These are phyloP conservation scores for Magnolia officinalis DNA, from an alignment of 164 flowering plant species.

Conservation along the genomic window DNA sequence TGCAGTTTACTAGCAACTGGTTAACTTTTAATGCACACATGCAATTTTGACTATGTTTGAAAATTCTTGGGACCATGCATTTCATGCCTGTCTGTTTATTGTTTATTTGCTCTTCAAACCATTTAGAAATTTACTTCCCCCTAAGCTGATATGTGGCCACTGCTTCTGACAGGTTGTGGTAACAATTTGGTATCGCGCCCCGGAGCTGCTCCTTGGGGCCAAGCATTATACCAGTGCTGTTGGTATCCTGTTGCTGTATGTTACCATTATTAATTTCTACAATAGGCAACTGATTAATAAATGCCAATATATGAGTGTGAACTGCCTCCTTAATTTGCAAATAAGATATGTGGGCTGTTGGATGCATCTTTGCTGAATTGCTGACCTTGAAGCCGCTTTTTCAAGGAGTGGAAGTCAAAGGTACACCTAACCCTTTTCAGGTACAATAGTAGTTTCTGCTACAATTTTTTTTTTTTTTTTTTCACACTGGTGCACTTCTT, in stretches of 20 bases:
- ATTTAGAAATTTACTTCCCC: neutral
- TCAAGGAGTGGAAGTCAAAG: constrained; percentile 97
- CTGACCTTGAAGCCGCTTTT: constrained; percentile 92
- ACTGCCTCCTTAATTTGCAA: constrained; percentile 9
- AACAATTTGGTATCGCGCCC: constrained; percentile 99
- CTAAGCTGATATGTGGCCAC: constrained; percentile 4
- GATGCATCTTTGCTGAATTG: constrained; percentile 99
- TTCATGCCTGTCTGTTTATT: neutral
- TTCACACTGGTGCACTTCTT: neutral
- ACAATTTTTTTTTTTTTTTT: neutral
- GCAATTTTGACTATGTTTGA: neutral
- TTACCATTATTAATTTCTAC: neutral
- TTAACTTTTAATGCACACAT: no score
- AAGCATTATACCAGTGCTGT: constrained; percentile 99
- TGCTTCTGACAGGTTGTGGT: constrained; percentile 74
- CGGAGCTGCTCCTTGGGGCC: constrained; percentile 95
- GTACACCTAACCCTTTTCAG: constrained; percentile 88
- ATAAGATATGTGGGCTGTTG: constrained; percentile 99
- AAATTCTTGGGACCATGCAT: neutral
- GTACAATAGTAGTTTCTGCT: constrained; percentile 24
- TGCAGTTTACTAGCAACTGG: neutral
- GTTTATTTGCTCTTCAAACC: neutral
- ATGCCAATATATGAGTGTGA: neutral
- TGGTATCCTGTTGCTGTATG: constrained; percentile 51
- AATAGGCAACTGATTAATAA: neutral